A percentile compares a stretch with the other conserved stretches of the same genome.
Evolutionary conservation across 2,329 filamentous ascomycete genomes (phyloP).

Genomic region (Aureobasidium sp.): DNA sequence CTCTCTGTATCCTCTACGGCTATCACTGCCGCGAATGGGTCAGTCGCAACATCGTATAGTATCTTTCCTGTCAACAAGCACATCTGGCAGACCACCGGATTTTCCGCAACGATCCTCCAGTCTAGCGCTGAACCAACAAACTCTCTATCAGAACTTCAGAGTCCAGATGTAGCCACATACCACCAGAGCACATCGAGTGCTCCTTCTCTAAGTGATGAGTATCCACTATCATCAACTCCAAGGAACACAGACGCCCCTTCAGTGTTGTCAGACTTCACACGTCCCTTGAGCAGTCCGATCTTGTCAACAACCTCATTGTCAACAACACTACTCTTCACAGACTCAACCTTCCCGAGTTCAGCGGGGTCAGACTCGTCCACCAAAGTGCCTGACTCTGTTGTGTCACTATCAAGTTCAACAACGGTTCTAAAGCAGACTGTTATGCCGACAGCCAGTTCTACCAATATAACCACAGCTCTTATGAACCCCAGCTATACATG

Average conservation of each 20-base stretch:
- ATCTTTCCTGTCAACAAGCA: neutral
- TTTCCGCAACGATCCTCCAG: neutral
- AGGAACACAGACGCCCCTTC: neutral
- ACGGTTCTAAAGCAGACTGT: neutral
- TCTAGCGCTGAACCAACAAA: neutral
- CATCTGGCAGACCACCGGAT: neutral
- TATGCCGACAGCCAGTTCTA: neutral
- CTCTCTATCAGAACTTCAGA: neutral
- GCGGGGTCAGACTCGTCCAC: neutral
- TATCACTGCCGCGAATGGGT: neutral
- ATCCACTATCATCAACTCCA: neutral
- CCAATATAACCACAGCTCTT: constrained; percentile 22
- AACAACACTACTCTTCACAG: neutral
- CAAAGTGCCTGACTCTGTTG: neutral
- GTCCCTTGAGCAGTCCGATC: neutral
- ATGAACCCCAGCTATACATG: constrained; percentile 27
- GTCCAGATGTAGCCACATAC: neutral
- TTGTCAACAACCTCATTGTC: neutral
- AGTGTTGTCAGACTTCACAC: neutral
- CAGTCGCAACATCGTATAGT: constrained; percentile 4
- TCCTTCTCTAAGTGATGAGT: neutral
- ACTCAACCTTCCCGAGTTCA: neutral
- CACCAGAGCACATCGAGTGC: neutral
- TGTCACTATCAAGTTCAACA: neutral
- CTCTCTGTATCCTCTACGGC: neutral